phyloP scores from a whole-genome alignment of 1,139 yeast genomes.

The Kluyveromyces sp. region DNA sequence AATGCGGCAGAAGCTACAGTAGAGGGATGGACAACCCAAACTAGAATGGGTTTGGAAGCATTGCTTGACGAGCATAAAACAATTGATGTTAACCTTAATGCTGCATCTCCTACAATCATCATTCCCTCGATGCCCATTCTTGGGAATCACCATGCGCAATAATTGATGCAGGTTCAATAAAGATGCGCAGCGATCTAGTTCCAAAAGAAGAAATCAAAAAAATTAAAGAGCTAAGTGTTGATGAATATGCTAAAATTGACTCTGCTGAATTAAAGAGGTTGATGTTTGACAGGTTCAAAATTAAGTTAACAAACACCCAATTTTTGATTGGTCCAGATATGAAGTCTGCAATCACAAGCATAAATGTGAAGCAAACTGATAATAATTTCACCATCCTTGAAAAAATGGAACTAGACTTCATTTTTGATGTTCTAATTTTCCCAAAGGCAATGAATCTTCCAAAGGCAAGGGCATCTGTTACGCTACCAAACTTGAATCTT shows the following conservation, averaged over 20 bases:
- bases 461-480: slow-evolving; percentile 65
- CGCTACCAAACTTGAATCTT: slow-evolving; percentile 66
- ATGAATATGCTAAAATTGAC: slow-evolving; percentile 62
- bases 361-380: slow-evolving; percentile 41
- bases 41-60: slow-evolving; percentile 86
- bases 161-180: slow-evolving; percentile 93
- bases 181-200: slow-evolving; percentile 73
- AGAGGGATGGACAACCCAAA: slow-evolving; percentile 82
- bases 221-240: slow-evolving; percentile 56
- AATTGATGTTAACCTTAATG: slow-evolving; percentile 70
- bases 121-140: slow-evolving; percentile 67
- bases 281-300: slow-evolving; percentile 82
- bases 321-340: slow-evolving; percentile 79
- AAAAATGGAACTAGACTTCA: slow-evolving; percentile 62
- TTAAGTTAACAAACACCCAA: slow-evolving; percentile 79
- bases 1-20: slow-evolving; percentile 94
- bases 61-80: slow-evolving; percentile 94
- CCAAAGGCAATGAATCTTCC: slow-evolving; percentile 76
- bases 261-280: slow-evolving; percentile 64
- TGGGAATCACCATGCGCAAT: slow-evolving; percentile 86
- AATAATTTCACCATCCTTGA: slow-evolving; percentile 50
- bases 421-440: slow-evolving; percentile 72
- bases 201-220: slow-evolving; percentile 63
- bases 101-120: slow-evolving; percentile 91
- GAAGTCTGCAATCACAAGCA: slow-evolving; percentile 63